Percentiles rank a stretch among this genome's conserved stretches.
These are phyloP conservation scores for Colletotrichum incanum DNA, from an alignment of 2,329 filamentous ascomycete genomes.

Conservation along the genomic window DNA sequence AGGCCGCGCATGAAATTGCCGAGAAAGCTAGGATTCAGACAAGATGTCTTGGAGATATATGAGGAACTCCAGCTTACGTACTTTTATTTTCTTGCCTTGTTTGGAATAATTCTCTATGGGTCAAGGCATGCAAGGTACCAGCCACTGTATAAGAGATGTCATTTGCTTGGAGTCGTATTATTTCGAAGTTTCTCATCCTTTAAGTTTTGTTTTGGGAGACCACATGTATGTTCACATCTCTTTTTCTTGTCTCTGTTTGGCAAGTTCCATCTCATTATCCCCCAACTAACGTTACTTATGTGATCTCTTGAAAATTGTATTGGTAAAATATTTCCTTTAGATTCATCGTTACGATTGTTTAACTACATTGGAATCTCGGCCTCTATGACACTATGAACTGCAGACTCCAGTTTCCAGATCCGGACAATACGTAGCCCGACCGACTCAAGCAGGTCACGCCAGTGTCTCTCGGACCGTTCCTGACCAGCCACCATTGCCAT, in stretches of 20 bases:
- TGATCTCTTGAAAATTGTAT: too few relatives aligned
- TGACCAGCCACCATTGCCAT: slow-evolving; percentile 20
- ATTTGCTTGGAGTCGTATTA: too few relatives aligned
- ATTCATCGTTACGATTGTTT: too few relatives aligned
- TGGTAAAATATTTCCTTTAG: too few relatives aligned
- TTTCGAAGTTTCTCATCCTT: too few relatives aligned
- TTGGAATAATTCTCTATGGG: not conserved
- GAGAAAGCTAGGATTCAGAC: slow-evolving; percentile 41
- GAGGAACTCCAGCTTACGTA: not conserved
- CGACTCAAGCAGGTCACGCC: not conserved
- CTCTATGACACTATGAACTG: slow-evolving; percentile 23
- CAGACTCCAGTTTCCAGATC: slow-evolving; percentile 6
- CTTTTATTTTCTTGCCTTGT: not conserved
- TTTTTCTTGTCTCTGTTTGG: too few relatives aligned
- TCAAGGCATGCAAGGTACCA: not conserved
- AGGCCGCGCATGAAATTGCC: slow-evolving; percentile 46
- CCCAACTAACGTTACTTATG: too few relatives aligned
- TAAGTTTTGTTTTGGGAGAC: too few relatives aligned
- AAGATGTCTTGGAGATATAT: not conserved
- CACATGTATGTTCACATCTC: too few relatives aligned
- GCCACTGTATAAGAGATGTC: too few relatives aligned
- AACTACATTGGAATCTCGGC: not conserved
- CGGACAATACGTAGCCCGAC: not conserved
- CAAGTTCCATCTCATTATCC: too few relatives aligned
- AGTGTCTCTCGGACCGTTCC: slow-evolving; percentile 12